phyloP scores from a whole-genome alignment of 2,329 filamentous ascomycete genomes.

The Chrysosporium queenslandicum region DNA sequence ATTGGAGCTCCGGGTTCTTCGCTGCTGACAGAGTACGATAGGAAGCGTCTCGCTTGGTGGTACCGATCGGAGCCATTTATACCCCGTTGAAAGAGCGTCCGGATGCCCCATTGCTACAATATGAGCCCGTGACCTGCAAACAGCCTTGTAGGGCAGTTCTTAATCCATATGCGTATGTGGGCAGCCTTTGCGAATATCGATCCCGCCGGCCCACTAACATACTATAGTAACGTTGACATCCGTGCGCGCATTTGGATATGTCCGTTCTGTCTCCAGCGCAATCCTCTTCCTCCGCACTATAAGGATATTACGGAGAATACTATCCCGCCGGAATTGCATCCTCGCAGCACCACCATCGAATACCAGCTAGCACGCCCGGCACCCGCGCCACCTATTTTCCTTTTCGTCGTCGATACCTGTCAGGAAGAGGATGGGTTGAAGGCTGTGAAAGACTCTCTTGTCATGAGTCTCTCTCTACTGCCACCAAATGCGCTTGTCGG shows the following conservation, averaged over 20 bases:
- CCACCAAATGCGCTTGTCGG: conserved; percentile 56
- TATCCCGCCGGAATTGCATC: conserved; percentile 57
- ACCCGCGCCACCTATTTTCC: conserved; percentile 55
- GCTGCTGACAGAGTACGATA: conserved; percentile 29
- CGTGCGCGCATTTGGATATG: conserved; percentile 59
- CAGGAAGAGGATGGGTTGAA: conserved; percentile 59
- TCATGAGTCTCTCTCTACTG: conserved; percentile 55
- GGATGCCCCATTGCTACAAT: conserved; percentile 70
- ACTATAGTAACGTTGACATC: conserved; percentile 51
- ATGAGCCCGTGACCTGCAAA: conserved; percentile 96
- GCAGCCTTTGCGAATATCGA: not conserved
- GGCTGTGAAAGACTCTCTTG: conserved; percentile 56
- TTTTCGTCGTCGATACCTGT: conserved; percentile 60
- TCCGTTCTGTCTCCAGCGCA: conserved; percentile 57
- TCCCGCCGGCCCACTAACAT: not conserved
- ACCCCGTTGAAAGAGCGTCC: conserved; percentile 92
- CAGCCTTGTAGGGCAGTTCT: conserved; percentile 88
- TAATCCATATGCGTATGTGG: conserved; percentile 83
- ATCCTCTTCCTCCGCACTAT: conserved; percentile 56
- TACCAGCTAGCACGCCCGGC: conserved; percentile 54
- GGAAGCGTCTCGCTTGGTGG: conserved; percentile 90
- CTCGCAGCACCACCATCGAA: conserved; percentile 55
- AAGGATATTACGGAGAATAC: conserved; percentile 58
- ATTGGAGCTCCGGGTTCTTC: not conserved
- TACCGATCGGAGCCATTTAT: conserved; percentile 91